Evolutionary conservation across 1,139 yeast genomes (phyloP).

Genomic region (Lodderomyces jiufengensis): DNA sequence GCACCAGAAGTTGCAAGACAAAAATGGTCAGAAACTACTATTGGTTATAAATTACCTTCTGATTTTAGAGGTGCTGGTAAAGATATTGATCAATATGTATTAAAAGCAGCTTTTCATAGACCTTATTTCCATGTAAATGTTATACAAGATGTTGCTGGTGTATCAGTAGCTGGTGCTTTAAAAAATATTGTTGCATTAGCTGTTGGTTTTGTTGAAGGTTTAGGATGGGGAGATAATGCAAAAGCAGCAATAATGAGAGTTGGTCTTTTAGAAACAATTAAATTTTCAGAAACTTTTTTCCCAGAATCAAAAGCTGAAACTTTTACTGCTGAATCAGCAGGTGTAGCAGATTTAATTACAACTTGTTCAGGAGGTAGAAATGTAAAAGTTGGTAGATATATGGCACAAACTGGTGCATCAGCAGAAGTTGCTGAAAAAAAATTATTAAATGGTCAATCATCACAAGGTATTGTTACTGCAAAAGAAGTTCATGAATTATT

Average conservation of each 20-base stretch:
- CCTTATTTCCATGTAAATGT: constrained; percentile 48
- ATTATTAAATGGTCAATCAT: constrained; percentile 48
- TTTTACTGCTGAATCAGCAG: constrained; percentile 47
- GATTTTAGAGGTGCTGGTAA: constrained; percentile 41
- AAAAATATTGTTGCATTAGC: constrained; percentile 48
- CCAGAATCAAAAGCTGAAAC: constrained; percentile 39
- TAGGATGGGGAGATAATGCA: constrained; percentile 52
- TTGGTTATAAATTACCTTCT: constrained; percentile 39
- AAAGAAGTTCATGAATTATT: constrained; percentile 48
- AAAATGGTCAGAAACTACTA: constrained; percentile 50
- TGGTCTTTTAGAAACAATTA: constrained; percentile 43
- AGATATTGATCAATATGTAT: constrained; percentile 39
- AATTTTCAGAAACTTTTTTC: constrained; percentile 39
- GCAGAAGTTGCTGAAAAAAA: constrained; percentile 44
- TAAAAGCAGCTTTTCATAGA: constrained; percentile 46
- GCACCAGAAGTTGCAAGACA: constrained; percentile 48
- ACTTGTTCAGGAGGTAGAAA: constrained; percentile 51
- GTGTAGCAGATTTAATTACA: constrained; percentile 49
- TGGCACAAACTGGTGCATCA: constrained; percentile 44
- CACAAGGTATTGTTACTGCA: constrained; percentile 48
- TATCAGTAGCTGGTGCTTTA: constrained; percentile 49
- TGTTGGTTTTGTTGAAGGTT: constrained; percentile 48
- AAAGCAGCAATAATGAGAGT: constrained; percentile 50
- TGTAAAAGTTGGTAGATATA: constrained; percentile 45
- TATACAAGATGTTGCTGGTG: constrained; percentile 47